These are phyloP conservation scores for Drechslerella dactyloides DNA, from an alignment of 2,329 filamentous ascomycete species.

Conservation along the genomic window DNA sequence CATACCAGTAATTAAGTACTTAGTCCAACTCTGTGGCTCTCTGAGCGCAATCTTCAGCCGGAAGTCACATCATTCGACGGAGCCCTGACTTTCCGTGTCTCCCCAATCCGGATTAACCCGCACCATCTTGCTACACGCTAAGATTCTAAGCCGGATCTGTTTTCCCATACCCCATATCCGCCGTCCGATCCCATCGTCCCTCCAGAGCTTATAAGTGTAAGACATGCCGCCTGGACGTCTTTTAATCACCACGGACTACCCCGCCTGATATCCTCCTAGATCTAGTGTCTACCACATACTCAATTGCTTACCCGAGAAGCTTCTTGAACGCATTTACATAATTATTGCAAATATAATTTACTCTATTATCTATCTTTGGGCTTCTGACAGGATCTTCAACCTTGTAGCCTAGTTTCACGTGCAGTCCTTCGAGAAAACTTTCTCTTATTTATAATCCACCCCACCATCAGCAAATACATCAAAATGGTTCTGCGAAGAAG, in stretches of 20 bases:
- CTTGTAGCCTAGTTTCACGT: no score
- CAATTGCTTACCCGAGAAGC: no score
- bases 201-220: conserved; percentile 45
- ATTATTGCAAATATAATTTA: no score
- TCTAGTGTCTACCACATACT: background rate
- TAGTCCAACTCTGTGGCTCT: conserved; percentile 9
- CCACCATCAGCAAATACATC: background rate
- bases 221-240: conserved; percentile 30
- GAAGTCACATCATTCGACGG: conserved; percentile 16
- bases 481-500: conserved; percentile 48
- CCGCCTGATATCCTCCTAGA: conserved; percentile 17
- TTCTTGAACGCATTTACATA: no score
- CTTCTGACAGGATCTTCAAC: no score
- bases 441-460: background rate
- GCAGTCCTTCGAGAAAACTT: no score
- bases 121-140: conserved; percentile 31
- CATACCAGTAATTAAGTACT: background rate
- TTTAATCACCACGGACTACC: conserved; percentile 17
- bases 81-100: conserved; percentile 16
- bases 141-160: conserved; percentile 37
- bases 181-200: conserved; percentile 35
- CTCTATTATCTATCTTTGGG: no score
- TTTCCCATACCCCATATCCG: conserved; percentile 51
- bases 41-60: conserved; percentile 28
- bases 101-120: conserved; percentile 45